These are phyloP conservation scores for Boletellus ananas DNA, from an alignment of 768 basidiomycete genomes.

Conservation along the genomic window DNA sequence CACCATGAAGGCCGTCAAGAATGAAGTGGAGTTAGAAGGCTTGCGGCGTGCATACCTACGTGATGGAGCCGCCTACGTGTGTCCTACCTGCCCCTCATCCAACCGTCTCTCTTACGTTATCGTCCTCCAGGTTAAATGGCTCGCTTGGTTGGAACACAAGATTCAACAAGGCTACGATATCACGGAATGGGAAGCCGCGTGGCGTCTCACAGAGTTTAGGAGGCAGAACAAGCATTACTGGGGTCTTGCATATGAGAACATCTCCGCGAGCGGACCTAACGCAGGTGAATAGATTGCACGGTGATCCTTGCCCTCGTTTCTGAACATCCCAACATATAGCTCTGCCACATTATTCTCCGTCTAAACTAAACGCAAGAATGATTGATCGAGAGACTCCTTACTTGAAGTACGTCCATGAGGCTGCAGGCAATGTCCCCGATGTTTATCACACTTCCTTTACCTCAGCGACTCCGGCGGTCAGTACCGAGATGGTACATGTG, in stretches of 20 bases:
- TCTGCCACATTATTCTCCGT: slow-evolving; percentile 88
- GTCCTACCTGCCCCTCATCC: slow-evolving; percentile 31
- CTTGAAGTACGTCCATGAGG: slow-evolving; percentile 62
- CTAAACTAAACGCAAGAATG: slow-evolving; percentile 59
- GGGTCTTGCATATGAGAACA: slow-evolving; percentile 87
- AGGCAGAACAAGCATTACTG: slow-evolving; percentile 67
- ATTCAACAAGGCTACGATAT: slow-evolving; percentile 74
- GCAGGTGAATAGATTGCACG: slow-evolving; percentile 46
- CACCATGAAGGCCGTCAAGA: slow-evolving; percentile 84
- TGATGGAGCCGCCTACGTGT: slow-evolving; percentile 81
- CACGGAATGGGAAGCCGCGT: slow-evolving; percentile 90
- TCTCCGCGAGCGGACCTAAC: slow-evolving; percentile 86
- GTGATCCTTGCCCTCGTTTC: neutral
- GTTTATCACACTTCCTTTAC: slow-evolving; percentile 13
- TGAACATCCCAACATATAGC: slow-evolving; percentile 39
- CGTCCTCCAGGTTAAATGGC: slow-evolving; percentile 60
- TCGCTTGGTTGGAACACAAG: slow-evolving; percentile 88
- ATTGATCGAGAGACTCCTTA: slow-evolving; percentile 82
- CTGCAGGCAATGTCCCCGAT: slow-evolving; percentile 10
- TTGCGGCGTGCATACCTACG: slow-evolving; percentile 80
- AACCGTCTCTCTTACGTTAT: slow-evolving; percentile 10
- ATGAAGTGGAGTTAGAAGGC: slow-evolving; percentile 79
- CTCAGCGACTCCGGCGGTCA: slow-evolving; percentile 88
- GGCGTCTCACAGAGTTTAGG: slow-evolving; percentile 74
- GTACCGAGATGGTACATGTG: slow-evolving; percentile 86